Evolutionary conservation across 1,284 basidiomycete genomes (phyloP).

Genomic region (Apiotrichum siamense): DNA sequence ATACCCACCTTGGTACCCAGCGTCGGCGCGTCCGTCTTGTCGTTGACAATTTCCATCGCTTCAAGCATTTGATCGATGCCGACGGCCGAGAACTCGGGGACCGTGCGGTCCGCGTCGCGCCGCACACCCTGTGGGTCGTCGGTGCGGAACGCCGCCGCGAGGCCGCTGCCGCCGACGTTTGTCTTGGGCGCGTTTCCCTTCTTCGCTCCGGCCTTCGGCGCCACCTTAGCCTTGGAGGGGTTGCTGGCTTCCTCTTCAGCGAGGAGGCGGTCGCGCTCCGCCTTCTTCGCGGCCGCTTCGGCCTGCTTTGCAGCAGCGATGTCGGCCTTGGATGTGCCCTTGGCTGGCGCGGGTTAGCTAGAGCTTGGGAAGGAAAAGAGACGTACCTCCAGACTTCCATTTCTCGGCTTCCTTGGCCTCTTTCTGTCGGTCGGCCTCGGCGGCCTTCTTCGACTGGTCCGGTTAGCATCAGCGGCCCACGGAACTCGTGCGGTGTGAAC

Average conservation of each 20-base stretch:
- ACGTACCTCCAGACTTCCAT: constrained; percentile 67
- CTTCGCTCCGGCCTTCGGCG: constrained; percentile 32
- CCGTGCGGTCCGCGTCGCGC: constrained; percentile 41
- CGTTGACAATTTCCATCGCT: constrained; percentile 78
- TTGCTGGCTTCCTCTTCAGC: constrained; percentile 76
- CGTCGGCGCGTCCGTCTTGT: constrained; percentile 86
- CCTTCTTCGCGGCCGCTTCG: constrained; percentile 51
- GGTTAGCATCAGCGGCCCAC: background rate
- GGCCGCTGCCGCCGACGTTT: constrained; percentile 21
- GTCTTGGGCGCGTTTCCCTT: constrained; percentile 23
- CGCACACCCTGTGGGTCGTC: constrained; percentile 64
- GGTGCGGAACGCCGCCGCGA: constrained; percentile 31
- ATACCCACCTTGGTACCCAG: constrained; percentile 54
- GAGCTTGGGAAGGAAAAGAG: background rate
- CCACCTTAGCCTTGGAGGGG: constrained; percentile 59
- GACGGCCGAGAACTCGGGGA: constrained; percentile 70
- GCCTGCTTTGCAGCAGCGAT: constrained; percentile 49
- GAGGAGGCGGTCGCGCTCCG: constrained; percentile 50
- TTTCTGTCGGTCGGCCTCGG: constrained; percentile 28
- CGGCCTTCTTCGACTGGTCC: constrained; percentile 55
- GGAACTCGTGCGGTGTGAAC: no score
- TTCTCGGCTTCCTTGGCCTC: constrained; percentile 62
- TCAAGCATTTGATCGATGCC: constrained; percentile 91
- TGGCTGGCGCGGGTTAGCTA: constrained; percentile 19
- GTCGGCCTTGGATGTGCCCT: constrained; percentile 3